A percentile compares a stretch with the other conserved stretches of the same genome.
These are phyloP conservation scores for Boletus subcaerulescens DNA, from an alignment of 768 basidiomycete genomes.

Conservation along the genomic window DNA sequence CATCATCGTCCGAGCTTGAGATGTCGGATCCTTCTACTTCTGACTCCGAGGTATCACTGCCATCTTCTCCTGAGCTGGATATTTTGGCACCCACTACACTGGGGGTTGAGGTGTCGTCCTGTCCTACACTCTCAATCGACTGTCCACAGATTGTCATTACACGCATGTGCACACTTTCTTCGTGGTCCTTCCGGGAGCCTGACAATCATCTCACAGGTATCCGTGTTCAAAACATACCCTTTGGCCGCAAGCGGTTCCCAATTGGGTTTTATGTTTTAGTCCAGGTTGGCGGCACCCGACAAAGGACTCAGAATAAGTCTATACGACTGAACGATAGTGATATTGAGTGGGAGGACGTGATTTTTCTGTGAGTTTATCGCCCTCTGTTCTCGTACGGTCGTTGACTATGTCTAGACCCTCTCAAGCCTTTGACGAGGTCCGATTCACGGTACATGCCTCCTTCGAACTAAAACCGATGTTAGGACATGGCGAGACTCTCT, in stretches of 20 bases:
- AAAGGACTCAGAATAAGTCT: too few species aligned
- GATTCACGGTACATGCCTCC: too few species aligned
- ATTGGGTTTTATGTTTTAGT: neutral
- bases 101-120: neutral
- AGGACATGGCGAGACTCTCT: too few species aligned
- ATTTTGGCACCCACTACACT: neutral
- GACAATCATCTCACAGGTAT: neutral
- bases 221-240: neutral
- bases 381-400: too few species aligned
- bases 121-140: neutral
- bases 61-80: neutral
- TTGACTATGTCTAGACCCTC: too few species aligned
- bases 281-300: too few species aligned
- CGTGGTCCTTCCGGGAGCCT: neutral
- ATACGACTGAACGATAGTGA: too few species aligned
- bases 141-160: neutral
- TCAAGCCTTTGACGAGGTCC: too few species aligned
- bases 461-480: too few species aligned
- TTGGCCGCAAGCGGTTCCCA: neutral
- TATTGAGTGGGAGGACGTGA: too few species aligned
- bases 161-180: neutral
- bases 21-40: neutral
- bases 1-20: neutral
- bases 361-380: too few species aligned
- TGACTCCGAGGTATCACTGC: neutral